Evolutionary conservation across 805 yeast species (phyloP).

Genomic region (Kurtzmaniella cleridarum): DNA sequence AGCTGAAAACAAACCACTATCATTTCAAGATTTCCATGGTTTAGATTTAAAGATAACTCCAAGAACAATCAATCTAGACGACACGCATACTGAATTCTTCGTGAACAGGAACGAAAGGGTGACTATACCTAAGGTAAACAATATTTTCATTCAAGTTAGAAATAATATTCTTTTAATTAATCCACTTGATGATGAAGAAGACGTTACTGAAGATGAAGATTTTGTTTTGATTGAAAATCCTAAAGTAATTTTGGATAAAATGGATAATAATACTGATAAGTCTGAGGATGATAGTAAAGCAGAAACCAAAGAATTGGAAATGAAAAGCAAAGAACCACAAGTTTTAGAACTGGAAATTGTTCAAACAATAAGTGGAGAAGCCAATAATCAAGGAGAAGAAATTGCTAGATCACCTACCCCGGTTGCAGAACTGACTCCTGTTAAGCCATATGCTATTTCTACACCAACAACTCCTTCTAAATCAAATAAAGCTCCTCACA

Average conservation of each 20-base stretch:
- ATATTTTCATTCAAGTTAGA: constrained; percentile 64
- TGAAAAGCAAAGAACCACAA: neutral
- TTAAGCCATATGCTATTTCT: neutral
- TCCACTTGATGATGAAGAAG: constrained; percentile 40
- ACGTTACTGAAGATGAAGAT: constrained; percentile 40
- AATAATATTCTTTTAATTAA: constrained; percentile 56
- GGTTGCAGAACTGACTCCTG: constrained; percentile 1
- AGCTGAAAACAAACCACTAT: constrained; percentile 3
- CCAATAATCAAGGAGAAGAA: neutral
- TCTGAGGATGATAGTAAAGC: neutral
- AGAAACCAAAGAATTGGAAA: constrained; percentile 1
- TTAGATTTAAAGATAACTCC: constrained; percentile 10
- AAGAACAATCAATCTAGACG: constrained; percentile 37
- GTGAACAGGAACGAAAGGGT: constrained; percentile 61
- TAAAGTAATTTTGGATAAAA: neutral
- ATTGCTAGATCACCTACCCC: neutral
- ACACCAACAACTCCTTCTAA: constrained; percentile 13
- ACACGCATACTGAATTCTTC: constrained; percentile 46
- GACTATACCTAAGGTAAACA: constrained; percentile 56
- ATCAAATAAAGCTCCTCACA: neutral
- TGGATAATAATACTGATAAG: neutral
- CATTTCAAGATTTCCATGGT: constrained; percentile 8
- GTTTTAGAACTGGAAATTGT: no score
- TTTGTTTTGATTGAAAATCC: constrained; percentile 10
- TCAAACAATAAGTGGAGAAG: no score